A percentile compares a stretch with the other conserved stretches of the same genome.
Evolutionary conservation across 2,329 filamentous ascomycete genomes (phyloP).

Genomic region (Scedosporium boydii): DNA sequence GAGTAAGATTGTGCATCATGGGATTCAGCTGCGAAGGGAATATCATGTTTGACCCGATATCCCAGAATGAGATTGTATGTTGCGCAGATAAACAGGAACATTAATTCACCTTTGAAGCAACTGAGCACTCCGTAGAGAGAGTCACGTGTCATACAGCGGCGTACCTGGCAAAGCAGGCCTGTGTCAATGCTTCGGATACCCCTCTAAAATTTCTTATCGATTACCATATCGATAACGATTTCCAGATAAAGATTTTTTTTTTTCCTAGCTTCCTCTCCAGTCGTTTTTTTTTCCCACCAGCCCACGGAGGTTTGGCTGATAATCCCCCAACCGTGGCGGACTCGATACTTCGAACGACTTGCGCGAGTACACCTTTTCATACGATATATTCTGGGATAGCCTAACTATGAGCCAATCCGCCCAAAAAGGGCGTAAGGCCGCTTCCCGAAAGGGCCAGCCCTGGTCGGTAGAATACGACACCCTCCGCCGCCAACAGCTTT

Average conservation of each 20-base stretch:
- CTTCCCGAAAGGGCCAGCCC: background rate
- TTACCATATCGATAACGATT: slow-evolving; percentile 4
- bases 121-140: no score
- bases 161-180: background rate
- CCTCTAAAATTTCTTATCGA: slow-evolving; percentile 3
- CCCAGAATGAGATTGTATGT: background rate
- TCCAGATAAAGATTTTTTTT: background rate
- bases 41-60: background rate
- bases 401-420: background rate
- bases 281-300: background rate
- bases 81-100: background rate
- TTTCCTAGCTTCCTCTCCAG: background rate
- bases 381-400: background rate
- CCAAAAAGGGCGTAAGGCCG: background rate
- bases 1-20: background rate
- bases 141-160: no score
- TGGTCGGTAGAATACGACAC: slow-evolving; percentile 58
- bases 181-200: background rate
- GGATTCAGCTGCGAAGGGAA: background rate
- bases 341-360: background rate
- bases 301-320: background rate
- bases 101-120: background rate
- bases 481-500: slow-evolving; percentile 76
- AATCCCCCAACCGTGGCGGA: background rate
- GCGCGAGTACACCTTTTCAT: background rate